These are phyloP conservation scores for Mucor velutinosus DNA, from an alignment of 371 early-diverging fungal genomes.

Conservation along the genomic window DNA sequence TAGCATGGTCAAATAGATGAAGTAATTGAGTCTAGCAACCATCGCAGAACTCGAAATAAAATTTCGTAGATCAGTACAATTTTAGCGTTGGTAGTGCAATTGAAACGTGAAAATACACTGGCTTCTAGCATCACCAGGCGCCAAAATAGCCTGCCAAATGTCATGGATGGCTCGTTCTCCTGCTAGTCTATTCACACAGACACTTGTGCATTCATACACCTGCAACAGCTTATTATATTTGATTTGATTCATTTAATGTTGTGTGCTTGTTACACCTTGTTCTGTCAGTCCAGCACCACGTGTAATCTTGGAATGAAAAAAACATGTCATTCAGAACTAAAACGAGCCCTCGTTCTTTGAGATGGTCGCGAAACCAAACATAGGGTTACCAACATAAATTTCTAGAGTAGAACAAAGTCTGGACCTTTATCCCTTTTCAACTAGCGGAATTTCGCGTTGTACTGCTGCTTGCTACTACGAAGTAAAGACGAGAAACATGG, in stretches of 20 bases:
- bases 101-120: background rate
- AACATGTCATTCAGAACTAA: constrained; percentile 1
- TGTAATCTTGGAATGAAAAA: background rate
- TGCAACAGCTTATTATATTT: background rate
- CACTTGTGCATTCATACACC: too few relatives aligned
- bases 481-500: background rate
- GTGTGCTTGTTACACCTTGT: background rate
- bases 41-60: background rate
- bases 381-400: background rate
- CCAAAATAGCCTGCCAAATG: too few relatives aligned
- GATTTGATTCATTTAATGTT: background rate
- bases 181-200: too few relatives aligned
- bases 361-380: background rate
- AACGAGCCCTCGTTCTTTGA: background rate
- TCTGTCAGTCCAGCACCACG: constrained; percentile 3
- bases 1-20: background rate
- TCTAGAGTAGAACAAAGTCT: background rate
- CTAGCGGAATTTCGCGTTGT: too few relatives aligned
- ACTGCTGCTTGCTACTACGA: background rate
- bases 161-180: too few relatives aligned
- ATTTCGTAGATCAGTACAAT: background rate
- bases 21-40: background rate
- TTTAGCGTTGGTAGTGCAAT: background rate
- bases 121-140: too few relatives aligned
- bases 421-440: background rate